Percentiles rank a stretch among this genome's conserved stretches.
phyloP scores from a whole-genome alignment of 2,329 filamentous ascomycete species.

The Aureobasidium sp. region DNA sequence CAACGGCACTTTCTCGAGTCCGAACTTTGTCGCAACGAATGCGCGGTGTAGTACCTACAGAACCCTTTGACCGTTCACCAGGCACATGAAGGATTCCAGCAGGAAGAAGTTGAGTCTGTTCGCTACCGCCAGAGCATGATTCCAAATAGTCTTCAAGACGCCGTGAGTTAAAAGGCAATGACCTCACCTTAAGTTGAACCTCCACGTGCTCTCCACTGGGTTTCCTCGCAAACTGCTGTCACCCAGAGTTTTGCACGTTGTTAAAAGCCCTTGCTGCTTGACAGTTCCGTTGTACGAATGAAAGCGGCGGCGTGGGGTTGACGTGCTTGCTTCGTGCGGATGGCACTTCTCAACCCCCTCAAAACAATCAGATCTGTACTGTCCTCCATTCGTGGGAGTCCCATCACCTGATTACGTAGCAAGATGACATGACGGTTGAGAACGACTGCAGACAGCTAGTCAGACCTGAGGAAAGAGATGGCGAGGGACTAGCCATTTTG shows the following conservation, averaged over 20 bases:
- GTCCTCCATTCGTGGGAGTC: too few species aligned
- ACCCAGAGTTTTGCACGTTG: background rate
- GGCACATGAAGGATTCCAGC: background rate
- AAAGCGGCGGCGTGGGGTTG: background rate
- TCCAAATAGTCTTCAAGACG: slow-evolving; percentile 2
- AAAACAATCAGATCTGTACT: background rate
- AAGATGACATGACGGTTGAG: background rate
- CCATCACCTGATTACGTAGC: background rate
- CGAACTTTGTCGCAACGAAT: background rate
- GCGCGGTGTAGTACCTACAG: background rate
- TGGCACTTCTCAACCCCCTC: background rate
- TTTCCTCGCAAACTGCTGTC: background rate
- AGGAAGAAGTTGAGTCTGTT: background rate
- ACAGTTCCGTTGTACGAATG: background rate
- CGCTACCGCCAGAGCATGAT: background rate
- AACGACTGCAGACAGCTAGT: background rate
- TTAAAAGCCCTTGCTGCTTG: background rate
- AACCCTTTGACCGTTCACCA: slow-evolving; percentile 6
- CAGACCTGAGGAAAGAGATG: background rate
- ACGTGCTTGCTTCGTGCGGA: background rate
- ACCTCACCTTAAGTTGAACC: slow-evolving; percentile 8
- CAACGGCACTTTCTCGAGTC: slow-evolving; percentile 1
- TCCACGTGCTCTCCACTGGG: background rate
- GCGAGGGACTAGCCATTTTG: background rate
- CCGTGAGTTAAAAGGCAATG: slow-evolving; percentile 3